Evolutionary conservation across 495 filamentous ascomycete genomes (phyloP).

Genomic region (Penicillium diatomitis): DNA sequence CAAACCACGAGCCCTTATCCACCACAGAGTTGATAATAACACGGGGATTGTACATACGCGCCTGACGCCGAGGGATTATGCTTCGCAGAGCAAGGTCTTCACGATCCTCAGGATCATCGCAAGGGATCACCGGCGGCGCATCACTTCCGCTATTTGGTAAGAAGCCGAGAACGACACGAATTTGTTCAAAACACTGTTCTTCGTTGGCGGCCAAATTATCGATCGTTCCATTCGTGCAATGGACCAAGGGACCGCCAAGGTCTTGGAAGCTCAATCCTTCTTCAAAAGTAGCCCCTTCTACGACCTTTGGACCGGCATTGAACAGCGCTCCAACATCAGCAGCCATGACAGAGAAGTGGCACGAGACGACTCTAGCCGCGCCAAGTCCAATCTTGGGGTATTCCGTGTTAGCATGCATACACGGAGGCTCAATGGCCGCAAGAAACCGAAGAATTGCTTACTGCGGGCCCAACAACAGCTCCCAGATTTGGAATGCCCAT

Average conservation of each 20-base stretch:
- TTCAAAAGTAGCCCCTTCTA: constrained; percentile 51
- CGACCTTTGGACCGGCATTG: constrained; percentile 56
- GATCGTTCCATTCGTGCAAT: constrained; percentile 58
- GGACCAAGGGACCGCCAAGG: constrained; percentile 47
- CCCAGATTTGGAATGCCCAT: constrained; percentile 54
- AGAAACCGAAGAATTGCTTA: constrained; percentile 9
- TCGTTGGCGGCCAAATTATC: constrained; percentile 55
- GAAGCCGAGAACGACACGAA: constrained; percentile 46
- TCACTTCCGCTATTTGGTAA: constrained; percentile 47
- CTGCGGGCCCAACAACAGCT: constrained; percentile 51
- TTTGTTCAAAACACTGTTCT: constrained; percentile 49
- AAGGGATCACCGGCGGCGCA: constrained; percentile 39
- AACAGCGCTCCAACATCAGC: constrained; percentile 52
- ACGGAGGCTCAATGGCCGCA: neutral
- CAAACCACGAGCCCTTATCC: constrained; percentile 48
- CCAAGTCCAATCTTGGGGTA: constrained; percentile 46
- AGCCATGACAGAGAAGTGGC: constrained; percentile 60
- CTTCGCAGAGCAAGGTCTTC: constrained; percentile 39
- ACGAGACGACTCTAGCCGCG: constrained; percentile 48
- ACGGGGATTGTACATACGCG: constrained; percentile 51
- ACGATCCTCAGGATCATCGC: constrained; percentile 39
- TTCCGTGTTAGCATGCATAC: neutral
- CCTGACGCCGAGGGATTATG: constrained; percentile 47
- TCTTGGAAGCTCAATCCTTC: constrained; percentile 48
- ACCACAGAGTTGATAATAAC: constrained; percentile 48